phyloP scores from a whole-genome alignment of 2,329 filamentous ascomycete species.

The Huntiella savannae region DNA sequence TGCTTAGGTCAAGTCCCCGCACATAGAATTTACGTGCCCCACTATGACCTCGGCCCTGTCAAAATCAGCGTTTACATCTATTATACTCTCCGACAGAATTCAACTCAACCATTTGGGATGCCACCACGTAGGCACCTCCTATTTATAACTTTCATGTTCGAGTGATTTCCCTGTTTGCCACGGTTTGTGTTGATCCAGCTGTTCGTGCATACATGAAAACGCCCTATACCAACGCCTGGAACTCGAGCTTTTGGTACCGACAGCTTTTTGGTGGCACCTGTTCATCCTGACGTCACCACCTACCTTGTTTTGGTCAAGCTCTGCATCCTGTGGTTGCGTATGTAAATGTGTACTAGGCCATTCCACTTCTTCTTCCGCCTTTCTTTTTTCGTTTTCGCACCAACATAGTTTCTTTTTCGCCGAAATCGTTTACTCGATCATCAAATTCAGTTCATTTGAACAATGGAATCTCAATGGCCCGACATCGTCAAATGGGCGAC shows the following conservation, averaged over 20 bases:
- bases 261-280: not conserved
- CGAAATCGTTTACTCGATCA: not conserved
- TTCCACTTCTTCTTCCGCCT: not conserved
- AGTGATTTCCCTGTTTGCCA: too few species aligned
- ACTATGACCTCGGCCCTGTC: too few species aligned
- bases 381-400: not conserved
- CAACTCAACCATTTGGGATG: too few species aligned
- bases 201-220: too few species aligned
- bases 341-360: not conserved
- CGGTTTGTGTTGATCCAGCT: too few species aligned
- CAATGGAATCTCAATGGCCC: not conserved
- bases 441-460: not conserved
- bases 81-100: too few species aligned
- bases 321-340: not conserved
- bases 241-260: not conserved
- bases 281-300: not conserved
- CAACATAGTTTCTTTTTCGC: not conserved
- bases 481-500: conserved; percentile 6
- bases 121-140: too few species aligned
- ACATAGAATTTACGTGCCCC: too few species aligned
- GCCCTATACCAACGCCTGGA: too few species aligned
- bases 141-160: too few species aligned
- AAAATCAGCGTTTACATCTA: too few species aligned
- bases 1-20: too few species aligned
- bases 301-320: not conserved